Conservation (phyloP, 306 rosid species). For the Sesbania bispinosa region DNA sequence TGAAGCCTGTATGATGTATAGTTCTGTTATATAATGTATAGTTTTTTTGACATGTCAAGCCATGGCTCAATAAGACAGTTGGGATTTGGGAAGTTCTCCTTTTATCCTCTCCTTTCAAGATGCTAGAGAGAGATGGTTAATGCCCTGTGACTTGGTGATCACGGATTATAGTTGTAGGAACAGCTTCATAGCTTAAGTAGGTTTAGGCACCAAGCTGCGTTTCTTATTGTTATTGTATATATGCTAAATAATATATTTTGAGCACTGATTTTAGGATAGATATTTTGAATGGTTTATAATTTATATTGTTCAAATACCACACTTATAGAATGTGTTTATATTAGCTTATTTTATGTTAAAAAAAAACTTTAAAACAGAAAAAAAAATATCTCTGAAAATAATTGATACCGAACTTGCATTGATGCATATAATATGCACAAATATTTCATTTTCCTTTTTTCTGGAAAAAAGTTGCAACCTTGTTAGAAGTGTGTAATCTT, state of each 20-base stretch:
- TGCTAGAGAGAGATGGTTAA: background rate
- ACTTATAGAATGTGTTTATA: no score
- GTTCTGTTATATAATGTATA: constrained; percentile 16
- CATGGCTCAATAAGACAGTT: background rate
- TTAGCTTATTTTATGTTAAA: no score
- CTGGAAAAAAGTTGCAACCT: no score
- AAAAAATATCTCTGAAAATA: no score
- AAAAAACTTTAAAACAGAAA: no score
- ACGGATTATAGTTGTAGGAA: constrained; percentile 3
- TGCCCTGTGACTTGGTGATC: constrained; percentile 18
- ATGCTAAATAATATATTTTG: background rate
- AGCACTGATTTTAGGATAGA: background rate
- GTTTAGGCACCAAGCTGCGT: background rate
- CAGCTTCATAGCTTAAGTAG: background rate
- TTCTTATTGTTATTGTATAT: constrained; percentile 10
- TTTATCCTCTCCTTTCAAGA: background rate
- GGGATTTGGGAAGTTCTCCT: background rate
- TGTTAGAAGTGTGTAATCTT: no score
- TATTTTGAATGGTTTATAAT: constrained; percentile 4
- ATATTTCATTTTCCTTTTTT: no score
- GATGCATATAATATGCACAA: no score
- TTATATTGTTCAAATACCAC: no score
- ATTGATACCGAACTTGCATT: no score
- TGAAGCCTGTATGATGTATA: constrained; percentile 16
- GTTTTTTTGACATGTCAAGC: constrained; percentile 15